phyloP scores from a whole-genome alignment of 805 yeast species.

The Barnettozyma californica region DNA sequence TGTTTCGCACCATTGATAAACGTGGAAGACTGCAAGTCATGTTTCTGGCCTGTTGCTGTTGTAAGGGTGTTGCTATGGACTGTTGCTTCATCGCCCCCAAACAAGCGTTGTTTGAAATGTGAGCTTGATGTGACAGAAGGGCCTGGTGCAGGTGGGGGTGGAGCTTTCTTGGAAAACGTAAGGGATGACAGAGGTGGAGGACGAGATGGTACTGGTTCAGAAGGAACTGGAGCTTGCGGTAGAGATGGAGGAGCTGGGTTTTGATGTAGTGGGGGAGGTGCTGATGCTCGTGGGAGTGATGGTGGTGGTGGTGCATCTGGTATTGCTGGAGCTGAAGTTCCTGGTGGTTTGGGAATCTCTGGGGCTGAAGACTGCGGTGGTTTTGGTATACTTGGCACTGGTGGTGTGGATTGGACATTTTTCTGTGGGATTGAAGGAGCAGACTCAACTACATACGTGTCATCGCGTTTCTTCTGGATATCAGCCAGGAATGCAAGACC shows the following conservation, averaged over 20 bases:
- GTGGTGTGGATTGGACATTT: not conserved
- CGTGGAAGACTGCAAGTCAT: constrained; percentile 22
- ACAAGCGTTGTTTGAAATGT: constrained; percentile 19
- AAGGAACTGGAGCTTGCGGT: constrained; percentile 6
- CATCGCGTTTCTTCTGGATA: constrained; percentile 50
- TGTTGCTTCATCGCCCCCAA: constrained; percentile 7
- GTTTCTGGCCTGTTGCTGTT: constrained; percentile 14
- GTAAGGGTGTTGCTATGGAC: constrained; percentile 16
- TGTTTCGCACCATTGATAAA: constrained; percentile 26
- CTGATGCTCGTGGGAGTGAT: constrained; percentile 22
- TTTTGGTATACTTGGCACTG: constrained; percentile 7
- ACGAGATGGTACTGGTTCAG: constrained; percentile 6
- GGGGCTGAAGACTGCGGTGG: constrained; percentile 15
- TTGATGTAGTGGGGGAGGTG: constrained; percentile 19
- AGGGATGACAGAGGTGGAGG: constrained; percentile 7
- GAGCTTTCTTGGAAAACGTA: constrained; percentile 8
- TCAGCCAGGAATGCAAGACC: constrained; percentile 54
- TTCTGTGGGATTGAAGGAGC: constrained; percentile 14
- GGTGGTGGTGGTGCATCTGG: constrained; percentile 4
- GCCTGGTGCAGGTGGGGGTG: constrained; percentile 12
- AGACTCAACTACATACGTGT: constrained; percentile 41
- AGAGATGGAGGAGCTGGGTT: constrained; percentile 13
- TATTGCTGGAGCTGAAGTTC: constrained; percentile 12
- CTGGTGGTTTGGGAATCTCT: constrained; percentile 14
- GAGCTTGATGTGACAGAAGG: constrained; percentile 12